Conservation (phyloP, 331 rosid genomes). For the Prunus yedoensis region DNA sequence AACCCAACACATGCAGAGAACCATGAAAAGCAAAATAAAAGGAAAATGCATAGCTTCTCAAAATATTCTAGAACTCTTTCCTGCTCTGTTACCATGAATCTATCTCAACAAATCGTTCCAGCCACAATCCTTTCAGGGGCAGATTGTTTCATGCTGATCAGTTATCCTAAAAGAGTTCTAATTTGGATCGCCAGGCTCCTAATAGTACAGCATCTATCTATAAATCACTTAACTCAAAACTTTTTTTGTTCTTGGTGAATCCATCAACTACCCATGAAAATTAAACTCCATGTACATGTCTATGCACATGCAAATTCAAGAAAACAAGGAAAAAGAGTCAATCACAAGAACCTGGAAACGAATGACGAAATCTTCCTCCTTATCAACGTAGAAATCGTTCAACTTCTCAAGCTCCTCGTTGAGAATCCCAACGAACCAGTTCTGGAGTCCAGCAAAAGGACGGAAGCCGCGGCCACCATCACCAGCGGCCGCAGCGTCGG, state of each 20-base stretch:
- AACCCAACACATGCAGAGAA: background rate
- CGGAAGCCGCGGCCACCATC: constrained; percentile 7
- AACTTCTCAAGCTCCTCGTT: constrained; percentile 81
- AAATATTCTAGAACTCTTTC: background rate
- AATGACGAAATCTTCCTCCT: constrained; percentile 91
- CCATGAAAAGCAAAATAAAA: background rate
- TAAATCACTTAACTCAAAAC: background rate
- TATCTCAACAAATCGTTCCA: no score
- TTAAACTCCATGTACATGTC: background rate
- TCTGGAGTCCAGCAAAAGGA: constrained; percentile 43
- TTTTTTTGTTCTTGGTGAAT: background rate
- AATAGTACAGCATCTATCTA: background rate
- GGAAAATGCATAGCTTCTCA: no score
- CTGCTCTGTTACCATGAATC: background rate
- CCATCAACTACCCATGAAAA: background rate
- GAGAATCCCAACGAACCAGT: constrained; percentile 76
- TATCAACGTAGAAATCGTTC: constrained; percentile 83
- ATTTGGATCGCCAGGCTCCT: no score
- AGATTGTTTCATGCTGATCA: background rate
- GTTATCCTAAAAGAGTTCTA: no score
- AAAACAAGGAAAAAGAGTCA: background rate
- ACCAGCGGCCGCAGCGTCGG: constrained; percentile 8
- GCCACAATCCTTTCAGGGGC: background rate
- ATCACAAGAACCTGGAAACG: constrained; percentile 68
- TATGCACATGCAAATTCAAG: background rate